Percentiles rank a stretch among this genome's conserved stretches.
Conservation (phyloP, 495 filamentous ascomycete species). For the Astrocystis sublimbata region DNA sequence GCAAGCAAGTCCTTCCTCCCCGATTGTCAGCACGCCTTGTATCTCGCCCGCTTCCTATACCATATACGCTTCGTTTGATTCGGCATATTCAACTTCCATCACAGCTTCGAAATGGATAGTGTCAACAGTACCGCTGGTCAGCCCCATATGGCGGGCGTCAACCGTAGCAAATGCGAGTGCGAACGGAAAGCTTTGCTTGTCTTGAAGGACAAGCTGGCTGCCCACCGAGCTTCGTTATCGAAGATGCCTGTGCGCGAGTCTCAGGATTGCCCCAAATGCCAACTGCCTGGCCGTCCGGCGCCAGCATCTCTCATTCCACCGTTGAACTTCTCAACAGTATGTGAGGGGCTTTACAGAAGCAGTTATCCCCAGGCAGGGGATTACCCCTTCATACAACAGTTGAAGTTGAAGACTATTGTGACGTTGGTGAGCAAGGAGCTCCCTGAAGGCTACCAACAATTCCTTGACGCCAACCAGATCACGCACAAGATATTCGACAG, state of each 20-base stretch:
- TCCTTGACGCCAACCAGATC: constrained; percentile 64
- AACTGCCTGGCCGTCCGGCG: constrained; percentile 22
- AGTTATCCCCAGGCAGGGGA: constrained; percentile 68
- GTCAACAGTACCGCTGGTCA: neutral
- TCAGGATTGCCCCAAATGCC: constrained; percentile 20
- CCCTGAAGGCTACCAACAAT: constrained; percentile 57
- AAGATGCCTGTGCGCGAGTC: constrained; percentile 17
- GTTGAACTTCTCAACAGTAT: constrained; percentile 66
- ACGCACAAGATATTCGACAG: constrained; percentile 64
- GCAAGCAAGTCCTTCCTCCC: too few species aligned
- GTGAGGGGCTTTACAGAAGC: constrained; percentile 72
- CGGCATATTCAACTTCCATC: neutral
- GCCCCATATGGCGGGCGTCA: neutral
- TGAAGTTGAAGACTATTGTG: constrained; percentile 73
- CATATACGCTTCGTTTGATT: neutral
- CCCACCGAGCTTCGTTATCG: neutral
- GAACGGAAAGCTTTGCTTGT: neutral
- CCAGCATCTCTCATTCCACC: constrained; percentile 25
- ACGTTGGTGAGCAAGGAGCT: constrained; percentile 72
- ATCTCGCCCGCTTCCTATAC: too few species aligned
- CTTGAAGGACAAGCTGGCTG: neutral
- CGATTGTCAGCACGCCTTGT: too few species aligned
- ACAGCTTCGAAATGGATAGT: neutral
- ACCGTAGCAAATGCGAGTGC: neutral
- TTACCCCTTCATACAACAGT: constrained; percentile 60